These are phyloP conservation scores for Abrus pulchellus DNA, from an alignment of 306 rosid species.

Conservation along the genomic window DNA sequence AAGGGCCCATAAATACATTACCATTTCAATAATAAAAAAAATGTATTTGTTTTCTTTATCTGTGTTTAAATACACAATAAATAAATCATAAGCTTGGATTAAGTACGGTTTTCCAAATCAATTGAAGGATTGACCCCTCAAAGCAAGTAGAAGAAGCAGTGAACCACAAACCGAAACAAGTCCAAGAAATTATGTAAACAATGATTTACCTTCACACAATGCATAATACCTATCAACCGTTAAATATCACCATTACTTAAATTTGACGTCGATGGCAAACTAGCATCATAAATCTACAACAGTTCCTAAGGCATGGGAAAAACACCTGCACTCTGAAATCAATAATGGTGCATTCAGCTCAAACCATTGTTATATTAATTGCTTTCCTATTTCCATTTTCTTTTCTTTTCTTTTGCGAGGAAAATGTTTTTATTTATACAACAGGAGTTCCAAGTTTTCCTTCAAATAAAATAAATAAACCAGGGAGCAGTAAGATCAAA, in stretches of 20 bases:
- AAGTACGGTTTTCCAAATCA: too few relatives aligned
- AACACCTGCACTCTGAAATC: conserved; percentile 42
- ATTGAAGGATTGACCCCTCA: too few relatives aligned
- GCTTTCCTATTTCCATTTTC: conserved; percentile 45
- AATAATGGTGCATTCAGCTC: conserved; percentile 47
- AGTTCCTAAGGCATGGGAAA: conserved; percentile 42
- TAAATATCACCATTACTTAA: conserved; percentile 41
- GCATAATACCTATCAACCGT: conserved; percentile 31
- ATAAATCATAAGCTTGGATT: too few relatives aligned
- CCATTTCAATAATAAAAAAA: too few relatives aligned
- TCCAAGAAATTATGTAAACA: background rate
- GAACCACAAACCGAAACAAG: too few relatives aligned
- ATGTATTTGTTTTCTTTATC: too few relatives aligned
- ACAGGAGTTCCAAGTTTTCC: conserved; percentile 51
- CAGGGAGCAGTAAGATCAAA: conserved; percentile 45
- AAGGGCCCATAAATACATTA: too few relatives aligned
- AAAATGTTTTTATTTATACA: conserved; percentile 58
- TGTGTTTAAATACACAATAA: too few relatives aligned
- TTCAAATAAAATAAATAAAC: conserved; percentile 45
- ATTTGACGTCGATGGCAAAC: conserved; percentile 40
- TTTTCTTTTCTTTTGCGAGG: conserved; percentile 34
- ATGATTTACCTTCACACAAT: conserved; percentile 21
- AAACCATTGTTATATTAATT: conserved; percentile 52
- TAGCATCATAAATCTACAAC: conserved; percentile 36
- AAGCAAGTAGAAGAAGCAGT: too few relatives aligned